Conservation (phyloP, 2,329 filamentous ascomycete species). For the Diaporthe sp. region DNA sequence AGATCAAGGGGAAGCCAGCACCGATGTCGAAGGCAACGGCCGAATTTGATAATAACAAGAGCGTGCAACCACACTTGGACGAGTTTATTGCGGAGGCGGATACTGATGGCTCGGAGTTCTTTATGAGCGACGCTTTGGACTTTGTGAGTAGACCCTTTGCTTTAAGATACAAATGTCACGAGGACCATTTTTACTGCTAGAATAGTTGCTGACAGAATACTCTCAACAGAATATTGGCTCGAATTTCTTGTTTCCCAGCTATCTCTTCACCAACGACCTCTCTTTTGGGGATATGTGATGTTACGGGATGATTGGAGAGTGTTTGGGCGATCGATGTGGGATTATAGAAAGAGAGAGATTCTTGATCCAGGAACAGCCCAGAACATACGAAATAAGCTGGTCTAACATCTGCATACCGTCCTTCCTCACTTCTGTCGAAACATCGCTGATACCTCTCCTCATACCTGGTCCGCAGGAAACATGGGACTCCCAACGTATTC, state of each 20-base stretch:
- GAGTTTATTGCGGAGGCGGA: neutral
- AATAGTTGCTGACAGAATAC: neutral
- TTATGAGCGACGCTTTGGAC: neutral
- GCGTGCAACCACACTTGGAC: no score
- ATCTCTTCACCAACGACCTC: neutral
- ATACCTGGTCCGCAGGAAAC: neutral
- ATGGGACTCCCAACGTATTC: neutral
- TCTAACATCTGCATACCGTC: no score
- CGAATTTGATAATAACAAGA: neutral
- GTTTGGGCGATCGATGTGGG: neutral
- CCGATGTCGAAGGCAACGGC: neutral
- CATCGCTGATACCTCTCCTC: neutral
- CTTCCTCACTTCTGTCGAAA: neutral
- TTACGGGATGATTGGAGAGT: neutral
- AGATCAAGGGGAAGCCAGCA: neutral
- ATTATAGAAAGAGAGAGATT: no score
- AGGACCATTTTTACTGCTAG: neutral
- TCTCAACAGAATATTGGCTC: neutral
- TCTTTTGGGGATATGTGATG: neutral
- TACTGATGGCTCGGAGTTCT: neutral
- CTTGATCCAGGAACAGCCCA: no score
- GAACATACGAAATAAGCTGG: no score
- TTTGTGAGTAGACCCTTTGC: neutral
- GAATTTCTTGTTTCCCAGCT: neutral
- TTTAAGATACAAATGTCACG: neutral